Evolutionary conservation across 371 early-diverging fungal species (phyloP), one percentile per base, ranked within the genome.

Genomic region (Mucor piriformis): DNA sequence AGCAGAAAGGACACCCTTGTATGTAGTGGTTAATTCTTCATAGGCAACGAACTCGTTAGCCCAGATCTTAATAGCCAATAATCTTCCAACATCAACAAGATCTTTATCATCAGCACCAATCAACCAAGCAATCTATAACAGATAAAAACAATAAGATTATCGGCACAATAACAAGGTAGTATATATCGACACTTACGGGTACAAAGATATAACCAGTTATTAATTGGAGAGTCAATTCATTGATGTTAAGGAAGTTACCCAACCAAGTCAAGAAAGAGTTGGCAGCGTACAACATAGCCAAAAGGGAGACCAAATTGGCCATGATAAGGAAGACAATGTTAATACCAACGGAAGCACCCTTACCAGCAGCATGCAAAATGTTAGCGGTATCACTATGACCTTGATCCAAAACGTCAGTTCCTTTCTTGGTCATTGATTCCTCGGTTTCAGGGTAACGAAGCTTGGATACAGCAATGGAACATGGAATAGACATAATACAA

Each of bases 401-500:
- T 13, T 40, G 40, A 0, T 42, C 15, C 13, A 71, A 67, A 10
- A 77, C 72, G 5, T 51, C 70, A 15, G 88, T 84, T 21, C 46
- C 46, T 6, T 89, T 86, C 52, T 78, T 86, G 27, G 95, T 89
- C 62, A 89, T 52, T 7, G 94, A 85, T 38, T 87, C 87, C 48
- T 91, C 93, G 16, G 77, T 84, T 70, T 95, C 96, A 2, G 96
- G 96, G 66, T 83, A 88, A 24, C 92, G 81, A 44, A 94, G 72
- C 79, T 94, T 94, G 71, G 92, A 89, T 48, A 94, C 76, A 40
- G 89, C 86, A 44, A 94, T 73, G n/a, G 92, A 90, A 70, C 92
- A 89, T 1, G 95, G 95, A 50, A 93, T 86, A 12, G 94, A 94
- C 94, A 93, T 93, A 78, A 93, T 79, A 72, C 93, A 93, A 20